Evolutionary conservation across 768 basidiomycete genomes (phyloP), one percentile per base, ranked within the genome.

Genomic region (Pulveroboletus sp.): DNA sequence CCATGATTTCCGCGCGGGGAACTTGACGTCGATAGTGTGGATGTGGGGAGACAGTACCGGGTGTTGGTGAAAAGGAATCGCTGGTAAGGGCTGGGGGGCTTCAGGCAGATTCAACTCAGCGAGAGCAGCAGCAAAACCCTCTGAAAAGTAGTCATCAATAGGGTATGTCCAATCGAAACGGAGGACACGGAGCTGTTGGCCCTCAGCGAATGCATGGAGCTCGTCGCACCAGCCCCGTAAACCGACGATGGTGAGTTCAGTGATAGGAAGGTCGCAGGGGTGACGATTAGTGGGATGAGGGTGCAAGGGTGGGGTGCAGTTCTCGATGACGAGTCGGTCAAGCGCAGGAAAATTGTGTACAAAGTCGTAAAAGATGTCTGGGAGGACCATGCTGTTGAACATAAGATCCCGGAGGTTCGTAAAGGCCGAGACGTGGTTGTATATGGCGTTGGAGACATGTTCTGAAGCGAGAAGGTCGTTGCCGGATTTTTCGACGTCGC

Each of bases 101-200:
- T 42, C 38, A 1, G 47, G 9, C 3, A 25, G 4, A 2, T 47
- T 23, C 3, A 25, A 47, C 19, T 46, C 32, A 5, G 57, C 55
- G 21, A 55, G 47, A 6, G 43, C 11, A 5, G 61, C 49, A 9
- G 56, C 0, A n/a, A n/a, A n/a, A 38, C 25, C 37, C n/a, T n/a
- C n/a, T n/a, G n/a, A 55, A 53, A 58, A 67, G 38, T 57, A 56
- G 16, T 62, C 62, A 55, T 74, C 68, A 16, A 74, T 67, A 35
- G 70, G 68, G 19, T 70, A 71, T 2, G 67, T 71, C 60, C 67
- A 72, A 56, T 77, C 76, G 40, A 78, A 65, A 38, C 69, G 70
- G n/a, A 78, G 60, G n/a, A 65, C 61, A 13, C 65, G 69, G 17
- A 78, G 65, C 3, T 65, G 62, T 11, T 61, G 56, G 0, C 67